Base-by-base conservation (phyloP, 495 filamentous ascomycete genomes). In the Lichenothelia convexa region DNA sequence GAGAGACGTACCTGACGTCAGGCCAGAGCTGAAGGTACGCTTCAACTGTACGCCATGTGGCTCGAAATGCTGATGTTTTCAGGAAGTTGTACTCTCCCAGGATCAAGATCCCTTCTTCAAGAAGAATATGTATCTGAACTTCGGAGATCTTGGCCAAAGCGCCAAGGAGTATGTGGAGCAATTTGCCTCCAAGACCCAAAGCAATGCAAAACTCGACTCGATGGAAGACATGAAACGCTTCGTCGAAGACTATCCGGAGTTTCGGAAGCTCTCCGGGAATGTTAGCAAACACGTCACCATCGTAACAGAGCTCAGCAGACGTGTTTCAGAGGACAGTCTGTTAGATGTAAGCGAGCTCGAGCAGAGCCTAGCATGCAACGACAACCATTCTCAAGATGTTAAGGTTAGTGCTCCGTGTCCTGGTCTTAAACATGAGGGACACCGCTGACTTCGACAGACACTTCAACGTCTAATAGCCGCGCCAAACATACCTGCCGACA, bases 61-160 rank as follows among this genome's bases (percentile, higher is more conserved):
- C 18, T 36, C 15, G 33, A 9, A 44, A 19, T 30, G 38, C 35
- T 30, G 27, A 5, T 8, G 3, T 12, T 30, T 30, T 1, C 24
- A 56, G 58, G 89, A 97, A 61, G 87, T 97, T 40, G 86, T 93
- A 8, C 61, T 97, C 15, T 93, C 87, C 1, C 91, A 91, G 56
- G 91, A 95, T 43, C 91, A 95, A 54, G 89, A 97, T 50, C 91
- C 89, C 0, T 97, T 97, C 61, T 97, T 95, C 61, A 93, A 94
- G 59, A 94, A 93, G 61, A 97, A 97, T 54, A 95, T 97, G 91
- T 97, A 85, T 48, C 74, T 93, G 47, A 97, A 97, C 48, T 97
- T 95, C 54, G 89, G 89, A 29, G 89, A 97, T 44, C 68, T 97
- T 15, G 89, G 89, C 16, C 81, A 89, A 36, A 95, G 93, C 50